phyloP scores from a whole-genome alignment of 306 rosid species.

The Cicer judaicum region DNA sequence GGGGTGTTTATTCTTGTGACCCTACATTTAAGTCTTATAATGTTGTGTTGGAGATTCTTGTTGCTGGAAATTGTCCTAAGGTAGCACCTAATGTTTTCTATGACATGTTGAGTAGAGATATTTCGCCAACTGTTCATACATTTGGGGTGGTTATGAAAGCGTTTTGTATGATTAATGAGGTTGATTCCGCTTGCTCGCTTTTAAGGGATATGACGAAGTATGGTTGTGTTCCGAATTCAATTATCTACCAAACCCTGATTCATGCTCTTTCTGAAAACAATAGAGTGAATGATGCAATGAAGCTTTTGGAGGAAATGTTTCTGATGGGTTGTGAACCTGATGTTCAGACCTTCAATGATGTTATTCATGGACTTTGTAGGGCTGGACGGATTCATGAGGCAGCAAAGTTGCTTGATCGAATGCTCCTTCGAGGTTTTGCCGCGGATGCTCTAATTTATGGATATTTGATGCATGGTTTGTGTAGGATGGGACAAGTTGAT shows the following conservation, averaged over 20 bases:
- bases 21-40: slow-evolving; percentile 81
- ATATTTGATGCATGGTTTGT: slow-evolving; percentile 73
- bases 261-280: slow-evolving; percentile 72
- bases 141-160: slow-evolving; percentile 88
- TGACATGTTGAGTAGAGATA: slow-evolving; percentile 82
- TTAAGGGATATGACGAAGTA: slow-evolving; percentile 88
- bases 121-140: slow-evolving; percentile 71
- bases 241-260: slow-evolving; percentile 86
- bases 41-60: slow-evolving; percentile 75
- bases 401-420: slow-evolving; percentile 75
- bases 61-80: slow-evolving; percentile 71
- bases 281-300: slow-evolving; percentile 70
- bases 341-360: slow-evolving; percentile 86
- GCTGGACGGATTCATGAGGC: slow-evolving; percentile 71
- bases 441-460: slow-evolving; percentile 81
- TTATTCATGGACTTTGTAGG: slow-evolving; percentile 76
- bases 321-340: slow-evolving; percentile 92
- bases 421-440: slow-evolving; percentile 72
- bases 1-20: slow-evolving; percentile 61
- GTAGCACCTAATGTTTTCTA: slow-evolving; percentile 78
- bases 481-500: slow-evolving; percentile 71
- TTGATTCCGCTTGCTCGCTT: slow-evolving; percentile 85
- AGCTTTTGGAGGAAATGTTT: slow-evolving; percentile 86
- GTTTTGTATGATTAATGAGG: slow-evolving; percentile 73
- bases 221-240: slow-evolving; percentile 86